Evolutionary conservation across 257 asterid genomes (phyloP).

Genomic region (Nicotiana sylvestris): DNA sequence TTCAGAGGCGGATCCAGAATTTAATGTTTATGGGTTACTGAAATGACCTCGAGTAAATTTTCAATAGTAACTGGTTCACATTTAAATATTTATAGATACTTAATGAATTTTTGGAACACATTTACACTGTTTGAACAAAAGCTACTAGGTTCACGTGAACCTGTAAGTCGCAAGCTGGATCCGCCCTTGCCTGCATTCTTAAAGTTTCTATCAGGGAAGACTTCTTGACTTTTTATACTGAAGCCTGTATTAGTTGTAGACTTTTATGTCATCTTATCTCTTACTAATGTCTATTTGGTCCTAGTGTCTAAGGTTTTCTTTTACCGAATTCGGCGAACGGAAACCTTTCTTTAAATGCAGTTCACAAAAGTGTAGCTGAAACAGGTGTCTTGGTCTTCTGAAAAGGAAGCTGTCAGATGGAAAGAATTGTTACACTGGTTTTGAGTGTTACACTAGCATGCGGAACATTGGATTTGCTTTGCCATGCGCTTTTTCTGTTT

Average conservation of each 20-base stretch:
- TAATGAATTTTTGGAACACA: too few relatives aligned
- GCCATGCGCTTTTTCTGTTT: neutral
- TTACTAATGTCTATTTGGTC: neutral
- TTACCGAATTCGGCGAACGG: neutral
- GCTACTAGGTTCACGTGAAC: too few relatives aligned
- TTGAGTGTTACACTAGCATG: neutral
- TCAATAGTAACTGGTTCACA: too few relatives aligned
- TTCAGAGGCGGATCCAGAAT: neutral
- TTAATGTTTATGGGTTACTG: too few relatives aligned
- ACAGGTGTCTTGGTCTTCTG: constrained; percentile 1
- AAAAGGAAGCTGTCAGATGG: neutral
- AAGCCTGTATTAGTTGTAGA: neutral
- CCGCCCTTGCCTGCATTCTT: neutral
- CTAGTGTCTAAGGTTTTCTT: neutral
- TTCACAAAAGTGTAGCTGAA: neutral
- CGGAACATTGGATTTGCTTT: neutral
- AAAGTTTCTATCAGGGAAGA: neutral
- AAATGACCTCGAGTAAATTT: too few relatives aligned
- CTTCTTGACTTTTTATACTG: neutral
- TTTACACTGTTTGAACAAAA: too few relatives aligned
- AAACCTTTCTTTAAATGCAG: neutral
- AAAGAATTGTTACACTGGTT: neutral
- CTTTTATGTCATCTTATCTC: neutral
- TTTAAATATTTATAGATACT: too few relatives aligned
- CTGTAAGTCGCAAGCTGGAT: too few relatives aligned